A percentile compares a stretch with the other conserved stretches of the same genome.
Conservation (phyloP, 23 red algal species). For the Porphyridium purpureum region DNA sequence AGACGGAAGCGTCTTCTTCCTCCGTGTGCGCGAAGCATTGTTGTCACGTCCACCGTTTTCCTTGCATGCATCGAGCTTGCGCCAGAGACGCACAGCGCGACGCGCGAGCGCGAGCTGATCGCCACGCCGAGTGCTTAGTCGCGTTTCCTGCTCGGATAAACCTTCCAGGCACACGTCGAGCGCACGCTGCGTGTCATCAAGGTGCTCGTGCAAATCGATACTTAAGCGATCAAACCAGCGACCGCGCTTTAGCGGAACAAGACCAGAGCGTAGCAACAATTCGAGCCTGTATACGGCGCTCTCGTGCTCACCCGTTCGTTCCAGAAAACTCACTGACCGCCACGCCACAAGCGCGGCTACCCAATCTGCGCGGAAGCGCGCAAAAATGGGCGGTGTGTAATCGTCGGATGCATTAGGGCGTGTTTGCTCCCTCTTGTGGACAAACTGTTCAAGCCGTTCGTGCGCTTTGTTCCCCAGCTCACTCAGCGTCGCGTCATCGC, state of each 20-base stretch:
- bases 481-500: no score
- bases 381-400: no score
- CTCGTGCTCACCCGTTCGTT: constrained; percentile 24
- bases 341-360: constrained; percentile 2
- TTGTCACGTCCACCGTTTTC: no score
- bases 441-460: no score
- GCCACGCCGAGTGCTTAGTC: neutral
- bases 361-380: no score
- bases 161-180: constrained; percentile 9
- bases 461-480: no score
- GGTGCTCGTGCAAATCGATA: constrained; percentile 40
- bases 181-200: constrained; percentile 10
- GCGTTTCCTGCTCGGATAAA: neutral
- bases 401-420: no score
- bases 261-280: constrained; percentile 21
- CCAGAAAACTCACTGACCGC: constrained; percentile 34
- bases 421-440: no score
- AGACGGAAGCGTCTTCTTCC: neutral
- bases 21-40: no score
- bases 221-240: constrained; percentile 27
- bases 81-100: neutral
- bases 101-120: neutral
- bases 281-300: constrained; percentile 18
- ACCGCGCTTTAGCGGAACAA: constrained; percentile 25
- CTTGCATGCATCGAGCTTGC: neutral